Evolutionary conservation across 108 stramenopile genomes (phyloP).

Genomic region (Nitzschia sp.): DNA sequence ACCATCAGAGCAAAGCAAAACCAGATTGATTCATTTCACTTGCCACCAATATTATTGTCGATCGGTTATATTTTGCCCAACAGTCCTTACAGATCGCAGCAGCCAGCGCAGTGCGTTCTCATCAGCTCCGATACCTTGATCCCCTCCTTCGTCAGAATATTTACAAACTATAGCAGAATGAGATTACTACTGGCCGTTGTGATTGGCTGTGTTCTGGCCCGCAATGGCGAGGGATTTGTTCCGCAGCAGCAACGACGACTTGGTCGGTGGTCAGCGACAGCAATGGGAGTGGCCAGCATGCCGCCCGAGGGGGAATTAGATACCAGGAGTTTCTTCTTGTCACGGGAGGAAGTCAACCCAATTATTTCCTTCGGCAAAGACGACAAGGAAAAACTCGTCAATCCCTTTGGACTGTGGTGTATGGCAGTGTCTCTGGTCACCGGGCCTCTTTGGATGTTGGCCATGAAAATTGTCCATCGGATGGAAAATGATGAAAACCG

Average conservation of each 20-base stretch:
- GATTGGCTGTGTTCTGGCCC: background rate
- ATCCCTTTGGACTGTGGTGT: conserved; percentile 53
- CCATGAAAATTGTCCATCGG: conserved; percentile 45
- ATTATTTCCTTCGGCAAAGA: conserved; percentile 28
- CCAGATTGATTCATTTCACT: no score
- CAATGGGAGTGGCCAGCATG: background rate
- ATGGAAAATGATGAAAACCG: conserved; percentile 56
- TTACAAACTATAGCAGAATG: no score
- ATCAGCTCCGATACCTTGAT: no score
- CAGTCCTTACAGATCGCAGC: no score
- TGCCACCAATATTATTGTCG: no score
- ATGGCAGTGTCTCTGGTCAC: conserved; percentile 48
- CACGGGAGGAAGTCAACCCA: conserved; percentile 36
- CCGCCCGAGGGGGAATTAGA: conserved; percentile 12
- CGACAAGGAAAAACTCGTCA: conserved; percentile 58
- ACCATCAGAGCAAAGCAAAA: no score
- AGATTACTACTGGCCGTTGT: background rate
- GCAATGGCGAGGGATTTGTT: background rate
- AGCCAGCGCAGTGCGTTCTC: no score
- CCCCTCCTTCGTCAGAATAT: no score
- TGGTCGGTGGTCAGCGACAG: background rate
- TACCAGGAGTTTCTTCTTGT: conserved; percentile 25
- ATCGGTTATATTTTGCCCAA: no score
- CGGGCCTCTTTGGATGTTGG: conserved; percentile 61
- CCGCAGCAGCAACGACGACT: background rate